phyloP scores from a whole-genome alignment of 164 flowering plant genomes.

The Sedum album region DNA sequence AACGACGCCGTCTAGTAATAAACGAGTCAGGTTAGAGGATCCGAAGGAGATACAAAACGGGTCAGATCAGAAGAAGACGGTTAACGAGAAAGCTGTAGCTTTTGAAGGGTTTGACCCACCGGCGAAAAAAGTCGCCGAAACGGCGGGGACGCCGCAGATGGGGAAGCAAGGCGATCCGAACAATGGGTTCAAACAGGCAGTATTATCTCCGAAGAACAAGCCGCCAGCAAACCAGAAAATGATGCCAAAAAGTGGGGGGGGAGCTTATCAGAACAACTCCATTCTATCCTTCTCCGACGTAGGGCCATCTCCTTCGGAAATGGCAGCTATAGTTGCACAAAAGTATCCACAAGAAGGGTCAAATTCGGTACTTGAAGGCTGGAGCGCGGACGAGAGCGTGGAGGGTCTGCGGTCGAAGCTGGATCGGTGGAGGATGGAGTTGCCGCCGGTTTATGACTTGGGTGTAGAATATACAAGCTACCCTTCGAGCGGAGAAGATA shows the following conservation, averaged over 20 bases:
- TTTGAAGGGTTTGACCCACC: constrained; percentile 4
- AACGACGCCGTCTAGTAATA: not conserved
- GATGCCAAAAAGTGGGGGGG: not conserved
- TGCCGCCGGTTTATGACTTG: constrained; percentile 50
- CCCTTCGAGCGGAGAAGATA: constrained; percentile 11
- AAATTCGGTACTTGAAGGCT: constrained; percentile 24
- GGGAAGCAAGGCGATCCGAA: not conserved
- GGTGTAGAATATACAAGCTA: constrained; percentile 18
- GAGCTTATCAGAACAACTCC: constrained; percentile 25
- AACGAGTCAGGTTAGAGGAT: not conserved
- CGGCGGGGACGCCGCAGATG: not conserved
- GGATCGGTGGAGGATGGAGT: constrained; percentile 56
- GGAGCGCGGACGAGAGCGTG: constrained; percentile 47
- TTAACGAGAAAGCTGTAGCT: constrained; percentile 8
- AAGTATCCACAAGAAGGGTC: constrained; percentile 23
- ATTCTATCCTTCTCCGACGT: constrained; percentile 13
- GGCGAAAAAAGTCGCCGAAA: not conserved
- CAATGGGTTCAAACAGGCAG: not conserved
- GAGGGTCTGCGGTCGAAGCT: constrained; percentile 59
- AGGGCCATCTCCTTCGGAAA: constrained; percentile 62
- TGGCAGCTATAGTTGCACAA: constrained; percentile 26
- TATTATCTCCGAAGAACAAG: not conserved
- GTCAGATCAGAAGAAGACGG: constrained; percentile 1
- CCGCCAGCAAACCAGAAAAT: not conserved
- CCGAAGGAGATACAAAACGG: not conserved